These are phyloP conservation scores for Mycena leptocephala DNA, from an alignment of 768 basidiomycete genomes.

Conservation along the genomic window DNA sequence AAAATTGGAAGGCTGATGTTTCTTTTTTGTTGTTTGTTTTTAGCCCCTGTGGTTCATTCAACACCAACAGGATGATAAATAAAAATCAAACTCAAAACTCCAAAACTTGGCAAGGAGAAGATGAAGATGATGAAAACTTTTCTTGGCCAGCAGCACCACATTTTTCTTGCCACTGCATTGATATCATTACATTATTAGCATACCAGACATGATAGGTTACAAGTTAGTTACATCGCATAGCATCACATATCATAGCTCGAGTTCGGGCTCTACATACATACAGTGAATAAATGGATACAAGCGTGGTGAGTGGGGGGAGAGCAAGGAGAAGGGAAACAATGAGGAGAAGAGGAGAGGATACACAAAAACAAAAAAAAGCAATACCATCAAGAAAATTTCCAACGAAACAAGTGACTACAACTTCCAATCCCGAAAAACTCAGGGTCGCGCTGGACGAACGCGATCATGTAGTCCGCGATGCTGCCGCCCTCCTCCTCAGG, in stretches of 20 bases:
- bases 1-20: too few relatives aligned
- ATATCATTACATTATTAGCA: neutral
- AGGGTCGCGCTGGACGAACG: slow-evolving; percentile 72
- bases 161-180: neutral
- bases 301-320: slow-evolving; percentile 1
- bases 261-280: neutral
- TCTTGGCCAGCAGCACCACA: neutral
- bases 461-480: slow-evolving; percentile 89
- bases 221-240: neutral
- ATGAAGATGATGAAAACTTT: too few relatives aligned
- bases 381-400: too few relatives aligned
- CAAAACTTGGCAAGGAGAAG: too few relatives aligned
- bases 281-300: slow-evolving; percentile 1
- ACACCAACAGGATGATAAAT: neutral
- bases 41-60: too few relatives aligned
- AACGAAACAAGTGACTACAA: slow-evolving; percentile 50
- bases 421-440: slow-evolving; percentile 85
- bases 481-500: slow-evolving; percentile 75
- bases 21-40: too few relatives aligned
- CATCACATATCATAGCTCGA: too few relatives aligned
- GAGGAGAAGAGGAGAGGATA: too few relatives aligned
- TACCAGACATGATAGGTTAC: neutral
- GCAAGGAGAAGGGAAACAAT: too few relatives aligned
- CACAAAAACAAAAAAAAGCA: too few relatives aligned
- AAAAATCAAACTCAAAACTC: neutral